These are phyloP conservation scores for Schoenoplectus triqueter DNA, from an alignment of 202 grass and related monocot species.

Conservation along the genomic window DNA sequence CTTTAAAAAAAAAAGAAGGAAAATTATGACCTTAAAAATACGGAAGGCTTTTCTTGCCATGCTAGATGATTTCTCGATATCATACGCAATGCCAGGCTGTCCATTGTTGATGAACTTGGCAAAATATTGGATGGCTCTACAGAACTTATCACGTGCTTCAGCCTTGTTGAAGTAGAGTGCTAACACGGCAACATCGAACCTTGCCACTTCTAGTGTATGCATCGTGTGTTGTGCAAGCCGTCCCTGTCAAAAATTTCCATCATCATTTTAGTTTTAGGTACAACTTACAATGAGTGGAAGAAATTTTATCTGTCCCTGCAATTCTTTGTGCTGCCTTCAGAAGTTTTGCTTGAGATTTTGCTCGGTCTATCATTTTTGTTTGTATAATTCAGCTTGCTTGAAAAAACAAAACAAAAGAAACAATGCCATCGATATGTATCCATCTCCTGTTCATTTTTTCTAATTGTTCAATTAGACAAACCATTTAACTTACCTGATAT, in stretches of 20 bases:
- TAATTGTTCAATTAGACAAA: not conserved
- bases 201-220: constrained; percentile 31
- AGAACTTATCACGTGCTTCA: constrained; percentile 35
- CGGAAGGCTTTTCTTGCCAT: constrained; percentile 34
- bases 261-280: not conserved
- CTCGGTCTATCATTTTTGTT: not conserved
- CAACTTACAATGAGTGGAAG: not conserved
- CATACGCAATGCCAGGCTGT: constrained; percentile 24
- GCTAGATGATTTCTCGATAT: constrained; percentile 34
- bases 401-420: too few species aligned
- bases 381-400: not conserved
- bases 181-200: constrained; percentile 38
- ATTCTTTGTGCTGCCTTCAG: not conserved
- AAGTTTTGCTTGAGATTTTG: not conserved
- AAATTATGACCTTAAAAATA: constrained; percentile 36
- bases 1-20: not conserved
- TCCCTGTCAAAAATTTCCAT: constrained; percentile 3
- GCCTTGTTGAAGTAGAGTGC: constrained; percentile 38
- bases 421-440: not conserved
- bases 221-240: constrained; percentile 28
- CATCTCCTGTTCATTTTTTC: not conserved
- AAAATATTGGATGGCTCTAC: constrained; percentile 32
- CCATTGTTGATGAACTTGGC: constrained; percentile 34
- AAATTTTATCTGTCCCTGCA: not conserved
- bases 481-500: not conserved